Evolutionary conservation across 2,329 filamentous ascomycete species (phyloP).

Genomic region (Fusarium napiforme): DNA sequence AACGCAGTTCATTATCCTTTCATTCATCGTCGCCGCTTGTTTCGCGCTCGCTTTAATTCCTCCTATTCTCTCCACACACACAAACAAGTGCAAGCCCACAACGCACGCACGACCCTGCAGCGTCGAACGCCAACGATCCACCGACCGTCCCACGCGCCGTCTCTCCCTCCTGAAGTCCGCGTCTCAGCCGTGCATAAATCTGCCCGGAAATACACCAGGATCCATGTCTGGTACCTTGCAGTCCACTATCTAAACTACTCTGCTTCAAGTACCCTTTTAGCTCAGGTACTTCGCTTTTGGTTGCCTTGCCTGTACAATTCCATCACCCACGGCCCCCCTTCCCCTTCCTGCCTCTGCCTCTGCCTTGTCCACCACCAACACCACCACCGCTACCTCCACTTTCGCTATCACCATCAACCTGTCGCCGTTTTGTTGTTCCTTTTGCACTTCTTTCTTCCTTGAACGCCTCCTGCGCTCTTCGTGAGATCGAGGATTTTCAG

Average conservation of each 20-base stretch:
- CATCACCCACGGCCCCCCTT: conserved; percentile 33
- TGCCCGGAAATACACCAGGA: conserved; percentile 31
- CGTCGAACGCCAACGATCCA: conserved; percentile 41
- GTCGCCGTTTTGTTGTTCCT: conserved; percentile 30
- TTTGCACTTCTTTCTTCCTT: conserved; percentile 33
- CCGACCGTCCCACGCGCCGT: conserved; percentile 46
- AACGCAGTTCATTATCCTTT: conserved; percentile 6
- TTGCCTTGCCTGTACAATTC: conserved; percentile 37
- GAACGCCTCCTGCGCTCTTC: conserved; percentile 30
- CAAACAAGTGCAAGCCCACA: conserved; percentile 26
- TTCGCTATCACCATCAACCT: conserved; percentile 39
- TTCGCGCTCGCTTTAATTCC: conserved; percentile 28
- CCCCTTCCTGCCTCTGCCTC: conserved; percentile 30
- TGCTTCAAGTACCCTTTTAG: conserved; percentile 30
- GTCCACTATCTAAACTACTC: conserved; percentile 22
- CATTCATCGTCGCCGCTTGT: conserved; percentile 25
- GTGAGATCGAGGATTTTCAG: conserved; percentile 21
- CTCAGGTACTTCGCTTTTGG: conserved; percentile 26
- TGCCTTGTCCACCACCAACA: conserved; percentile 33
- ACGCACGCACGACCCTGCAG: conserved; percentile 40
- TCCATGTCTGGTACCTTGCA: conserved; percentile 37
- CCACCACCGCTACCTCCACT: conserved; percentile 33
- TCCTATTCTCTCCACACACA: conserved; percentile 27
- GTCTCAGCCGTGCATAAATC: conserved; percentile 48
- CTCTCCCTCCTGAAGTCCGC: conserved; percentile 46